Evolutionary conservation across 2,329 filamentous ascomycete genomes (phyloP), one percentile per base, ranked within the genome.

Genomic region (Chaetothyriales sp.): DNA sequence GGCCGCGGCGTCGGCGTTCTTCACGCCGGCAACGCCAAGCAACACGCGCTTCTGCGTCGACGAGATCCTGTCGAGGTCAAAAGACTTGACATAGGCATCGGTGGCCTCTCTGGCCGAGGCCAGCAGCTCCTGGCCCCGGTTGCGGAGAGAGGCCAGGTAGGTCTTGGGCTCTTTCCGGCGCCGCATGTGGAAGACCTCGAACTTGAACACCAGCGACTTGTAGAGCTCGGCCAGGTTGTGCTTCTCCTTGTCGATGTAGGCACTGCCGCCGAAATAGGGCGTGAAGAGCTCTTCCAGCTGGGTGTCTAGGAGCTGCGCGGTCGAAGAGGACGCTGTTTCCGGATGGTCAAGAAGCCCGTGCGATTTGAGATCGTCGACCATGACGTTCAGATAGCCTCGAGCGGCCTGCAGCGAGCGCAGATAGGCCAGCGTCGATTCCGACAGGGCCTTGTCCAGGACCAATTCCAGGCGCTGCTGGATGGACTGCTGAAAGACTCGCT

Each of bases 261-360:
- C 80, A 0, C 78, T 77, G 4, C 80, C 80, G 9, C 78, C 74
- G 58, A 83, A 81, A 63, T 83, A 83, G 0, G 80, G 80, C 2
- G 82, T 77, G 59, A 83, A 83, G 1, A 83, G 69, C 54, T 83
- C 80, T 56, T 83, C 81, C 19, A 83, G 69, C 59, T 83, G 81
- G 61, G 83, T 66, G 75, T 94, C 74, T 74, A 83, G 69, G 1
- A 80, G 70, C 18, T 77, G 81, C 1, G 89, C 80, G 28, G 89
- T 94, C 61, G 90, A 85, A 0, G 87, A 83, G 1, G 89, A 92
- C 51, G 86, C 89, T 0, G 89, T 83, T 61, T 97, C 92, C 0
- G 92, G 92, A 62, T 97, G 86, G 64, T 98, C 94, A 4, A 90
- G 97, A 60, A 98, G 72, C 4, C 94, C 92, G 63, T 98, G 94